phyloP scores from a whole-genome alignment of 2,329 filamentous ascomycete genomes.

The Stemphylium vesicarium region DNA sequence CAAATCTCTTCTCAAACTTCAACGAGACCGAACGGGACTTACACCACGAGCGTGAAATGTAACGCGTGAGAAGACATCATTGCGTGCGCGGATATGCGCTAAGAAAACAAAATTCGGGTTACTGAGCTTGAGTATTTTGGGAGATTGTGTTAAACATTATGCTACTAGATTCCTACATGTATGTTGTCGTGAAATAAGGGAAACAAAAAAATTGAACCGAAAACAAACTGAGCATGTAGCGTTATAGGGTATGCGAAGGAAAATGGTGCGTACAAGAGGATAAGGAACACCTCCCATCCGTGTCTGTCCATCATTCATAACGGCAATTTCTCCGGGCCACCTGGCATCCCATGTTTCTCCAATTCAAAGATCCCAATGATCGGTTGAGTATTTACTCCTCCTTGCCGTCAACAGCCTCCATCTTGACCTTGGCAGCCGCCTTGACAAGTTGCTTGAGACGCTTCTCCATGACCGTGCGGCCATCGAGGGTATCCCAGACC shows the following conservation, averaged over 20 bases:
- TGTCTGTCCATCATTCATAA: not conserved
- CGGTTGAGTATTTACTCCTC: not conserved
- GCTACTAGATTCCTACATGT: no score
- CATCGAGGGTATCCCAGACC: conserved; percentile 80
- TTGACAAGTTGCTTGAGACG: conserved; percentile 73
- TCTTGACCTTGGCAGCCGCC: conserved; percentile 26
- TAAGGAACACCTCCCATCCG: not conserved
- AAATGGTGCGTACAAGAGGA: not conserved
- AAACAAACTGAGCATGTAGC: conserved; percentile 1
- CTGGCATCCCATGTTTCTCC: not conserved
- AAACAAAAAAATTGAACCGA: not conserved
- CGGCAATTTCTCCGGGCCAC: not conserved
- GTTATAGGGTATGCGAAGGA: conserved; percentile 16
- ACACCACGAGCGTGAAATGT: no score
- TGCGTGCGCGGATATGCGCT: no score
- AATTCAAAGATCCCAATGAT: not conserved
- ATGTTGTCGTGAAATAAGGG: not conserved
- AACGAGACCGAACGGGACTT: no score
- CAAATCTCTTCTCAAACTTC: no score
- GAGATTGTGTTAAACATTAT: no score
- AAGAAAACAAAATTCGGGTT: no score
- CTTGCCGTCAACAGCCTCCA: not conserved
- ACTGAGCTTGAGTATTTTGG: no score
- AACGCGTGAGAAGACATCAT: no score
- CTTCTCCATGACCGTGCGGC: conserved; percentile 77